Evolutionary conservation across 345 rosid species (phyloP), one percentile per base, ranked within the genome.

Genomic region (Erodium maritimum): DNA sequence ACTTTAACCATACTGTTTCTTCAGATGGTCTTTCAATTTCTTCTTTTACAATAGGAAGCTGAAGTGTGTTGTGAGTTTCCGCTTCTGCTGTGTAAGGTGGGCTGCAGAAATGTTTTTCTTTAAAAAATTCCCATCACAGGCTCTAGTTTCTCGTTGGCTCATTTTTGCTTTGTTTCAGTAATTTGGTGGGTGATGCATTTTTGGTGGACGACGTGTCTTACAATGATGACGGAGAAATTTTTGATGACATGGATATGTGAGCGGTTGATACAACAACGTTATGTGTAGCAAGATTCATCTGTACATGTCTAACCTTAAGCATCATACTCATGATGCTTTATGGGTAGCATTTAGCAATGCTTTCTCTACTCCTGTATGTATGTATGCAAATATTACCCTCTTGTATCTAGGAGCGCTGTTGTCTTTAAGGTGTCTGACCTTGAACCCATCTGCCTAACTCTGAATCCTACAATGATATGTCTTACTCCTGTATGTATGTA

Each of bases 11-110:
- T 42, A 50, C 21, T 59, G 50, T 53, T 58, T 65, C 19, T 66
- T 45, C 86, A 91, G 97, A 75, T 91, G 97, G 97, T 85, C 95
- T 20, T 91, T 91, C 80, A 78, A 72, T 71, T 91, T 86, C 90
- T 84, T 91, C 70, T 86, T 91, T 82, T 91, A 91, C 75, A 91
- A 91, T 62, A 74, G 96, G 45, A 91, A 91, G 72, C 85, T 75
- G 66, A 88, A 86, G 83, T 90, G 96, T 12, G 88, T 91, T 13
- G 91, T 82, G 34, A 82, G 91, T 63, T 79, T 83, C 65, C 87
- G 79, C n/a, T 85, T 82, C 77, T 73, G 82, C 76, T 89, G 98
- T 69, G 22, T 79, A 61, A 89, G 96, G 96, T 91, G 58, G 54
- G 89, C 60, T 9, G 14, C 17, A 42, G n/a, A 42, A 42, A 42